Base-by-base conservation (phyloP, 2,329 filamentous ascomycete species). In the Cercospora citrullina region DNA sequence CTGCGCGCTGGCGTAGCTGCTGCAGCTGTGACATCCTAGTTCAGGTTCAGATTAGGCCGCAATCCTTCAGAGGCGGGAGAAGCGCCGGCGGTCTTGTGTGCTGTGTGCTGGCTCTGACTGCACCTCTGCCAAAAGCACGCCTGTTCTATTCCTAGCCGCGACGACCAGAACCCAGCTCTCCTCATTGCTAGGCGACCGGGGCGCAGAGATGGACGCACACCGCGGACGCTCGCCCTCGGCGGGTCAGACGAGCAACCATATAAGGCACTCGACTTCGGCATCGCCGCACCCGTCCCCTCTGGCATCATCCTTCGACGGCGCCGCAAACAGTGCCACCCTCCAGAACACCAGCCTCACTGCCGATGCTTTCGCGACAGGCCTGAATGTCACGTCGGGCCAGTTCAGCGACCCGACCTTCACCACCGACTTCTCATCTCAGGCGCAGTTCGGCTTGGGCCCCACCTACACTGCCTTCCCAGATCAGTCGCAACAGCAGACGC, bases 361-460 rank as follows among this genome's bases (percentile, higher is more conserved):
- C 68, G 64, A 67, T 61, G 28, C 57, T 53, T 70, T 64, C 61
- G 64, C 71, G 45, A 53, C 71, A 45, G 66, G 33, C 45, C 63
- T 76, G 42, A 78, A 76, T 70, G 63, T 69, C 23, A 59, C 72
- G 64, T 69, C 72, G 58, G 73, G 70, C 66, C 66, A 66, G 33
- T 74, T 73, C 70, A 64, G 60, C 67, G 72, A 76, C 68, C 71
- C 74, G 21, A 74, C 77, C 70, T 80, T 81, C 74, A 79, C 80
- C 74, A 82, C 81, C 77, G 75, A 75, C 72, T 84, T 83, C 76
- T 80, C 83, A 68, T 80, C 81, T 65, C 75, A 76, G 60, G 68
- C 72, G 30, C 72, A 76, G 59, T 75, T 84, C 75, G 79, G 82
- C 79, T 72, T 85, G 79, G 74, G 68, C 77, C 72, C 78, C 77